Evolutionary conservation across 305 asterid genomes (phyloP).

Genomic region (Fraxinus xanthoxyloides): DNA sequence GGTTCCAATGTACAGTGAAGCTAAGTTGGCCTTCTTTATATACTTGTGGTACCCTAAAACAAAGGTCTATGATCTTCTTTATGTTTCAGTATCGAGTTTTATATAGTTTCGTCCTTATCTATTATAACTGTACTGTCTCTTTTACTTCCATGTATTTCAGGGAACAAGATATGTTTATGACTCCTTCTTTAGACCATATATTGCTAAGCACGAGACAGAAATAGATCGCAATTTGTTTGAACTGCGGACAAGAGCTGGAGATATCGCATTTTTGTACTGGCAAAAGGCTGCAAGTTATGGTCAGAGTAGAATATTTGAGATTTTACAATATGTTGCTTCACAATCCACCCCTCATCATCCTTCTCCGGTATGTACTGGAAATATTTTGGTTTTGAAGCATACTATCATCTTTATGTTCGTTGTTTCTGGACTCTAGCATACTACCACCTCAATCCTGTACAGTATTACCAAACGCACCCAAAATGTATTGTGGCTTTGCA

Average conservation of each 20-base stretch:
- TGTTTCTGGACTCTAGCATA: not conserved
- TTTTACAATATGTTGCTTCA: constrained; percentile 78
- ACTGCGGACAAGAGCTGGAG: constrained; percentile 75
- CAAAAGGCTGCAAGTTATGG: constrained; percentile 61
- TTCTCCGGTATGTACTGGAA: constrained; percentile 51
- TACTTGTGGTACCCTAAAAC: constrained; percentile 98
- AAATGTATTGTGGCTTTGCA: not conserved
- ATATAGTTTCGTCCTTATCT: not conserved
- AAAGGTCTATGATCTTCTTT: constrained; percentile 49
- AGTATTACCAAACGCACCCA: not conserved
- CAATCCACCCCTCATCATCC: constrained; percentile 63
- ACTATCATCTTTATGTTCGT: not conserved
- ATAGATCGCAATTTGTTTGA: constrained; percentile 85
- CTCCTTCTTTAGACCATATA: constrained; percentile 81
- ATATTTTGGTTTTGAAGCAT: constrained; percentile 4
- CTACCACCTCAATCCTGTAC: not conserved
- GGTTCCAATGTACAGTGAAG: constrained; percentile 98
- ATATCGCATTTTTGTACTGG: constrained; percentile 56
- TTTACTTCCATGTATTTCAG: constrained; percentile 46
- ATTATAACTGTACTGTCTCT: constrained; percentile 5
- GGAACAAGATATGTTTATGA: constrained; percentile 88
- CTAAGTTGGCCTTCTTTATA: constrained; percentile 88
- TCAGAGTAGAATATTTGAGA: constrained; percentile 74
- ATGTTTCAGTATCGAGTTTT: not conserved
- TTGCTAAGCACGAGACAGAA: constrained; percentile 78